Evolutionary conservation across 768 basidiomycete genomes (phyloP).

Genomic region (Lactifluus subvellereus): DNA sequence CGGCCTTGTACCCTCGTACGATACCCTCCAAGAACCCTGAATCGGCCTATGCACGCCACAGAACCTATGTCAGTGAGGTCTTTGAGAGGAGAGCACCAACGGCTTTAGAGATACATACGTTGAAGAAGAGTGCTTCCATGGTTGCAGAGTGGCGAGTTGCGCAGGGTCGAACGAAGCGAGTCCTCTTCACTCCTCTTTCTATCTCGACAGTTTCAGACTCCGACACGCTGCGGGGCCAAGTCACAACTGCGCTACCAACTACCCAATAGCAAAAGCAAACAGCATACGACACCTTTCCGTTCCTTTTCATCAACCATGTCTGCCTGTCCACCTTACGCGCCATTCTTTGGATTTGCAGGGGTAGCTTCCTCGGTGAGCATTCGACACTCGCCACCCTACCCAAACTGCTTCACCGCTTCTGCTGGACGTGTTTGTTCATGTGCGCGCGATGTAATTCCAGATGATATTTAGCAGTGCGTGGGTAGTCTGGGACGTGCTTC

Average conservation of each 20-base stretch:
- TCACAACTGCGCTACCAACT: too few relatives aligned
- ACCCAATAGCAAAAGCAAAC: too few relatives aligned
- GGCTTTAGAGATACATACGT: constrained; percentile 43
- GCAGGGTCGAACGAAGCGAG: not conserved
- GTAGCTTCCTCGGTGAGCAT: constrained; percentile 82
- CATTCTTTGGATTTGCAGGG: constrained; percentile 97
- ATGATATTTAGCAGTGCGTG: constrained; percentile 94
- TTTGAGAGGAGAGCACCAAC: constrained; percentile 3
- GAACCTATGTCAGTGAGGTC: constrained; percentile 28
- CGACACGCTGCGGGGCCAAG: not conserved
- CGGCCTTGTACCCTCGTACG: constrained; percentile 89
- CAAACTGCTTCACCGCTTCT: too few relatives aligned
- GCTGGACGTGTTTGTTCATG: not conserved
- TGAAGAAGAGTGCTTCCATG: constrained; percentile 90
- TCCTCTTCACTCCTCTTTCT: not conserved
- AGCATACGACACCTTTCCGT: not conserved
- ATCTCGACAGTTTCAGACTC: constrained; percentile 18
- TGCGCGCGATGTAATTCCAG: constrained; percentile 36
- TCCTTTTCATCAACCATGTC: constrained; percentile 29
- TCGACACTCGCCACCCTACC: too few relatives aligned
- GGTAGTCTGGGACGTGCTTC: not conserved
- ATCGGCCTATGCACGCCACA: constrained; percentile 45
- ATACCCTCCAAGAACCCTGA: constrained; percentile 76
- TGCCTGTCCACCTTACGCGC: constrained; percentile 84
- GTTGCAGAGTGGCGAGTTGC: not conserved